Evolutionary conservation across 2,329 filamentous ascomycete genomes (phyloP).

Genomic region (Fusarium liriodendri): DNA sequence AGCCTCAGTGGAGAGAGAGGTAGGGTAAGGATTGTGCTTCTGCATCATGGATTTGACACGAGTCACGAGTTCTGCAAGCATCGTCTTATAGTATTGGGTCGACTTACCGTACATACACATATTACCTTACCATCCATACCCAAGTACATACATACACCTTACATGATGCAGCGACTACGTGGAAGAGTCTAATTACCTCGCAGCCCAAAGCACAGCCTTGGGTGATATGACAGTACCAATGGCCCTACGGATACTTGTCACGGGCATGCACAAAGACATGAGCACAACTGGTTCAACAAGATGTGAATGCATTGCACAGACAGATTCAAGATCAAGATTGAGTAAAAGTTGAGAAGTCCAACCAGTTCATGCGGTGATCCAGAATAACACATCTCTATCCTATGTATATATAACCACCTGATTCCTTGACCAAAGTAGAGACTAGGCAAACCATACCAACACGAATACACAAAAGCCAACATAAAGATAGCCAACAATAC

Average conservation of each 20-base stretch:
- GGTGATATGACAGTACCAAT: background rate
- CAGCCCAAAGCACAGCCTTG: background rate
- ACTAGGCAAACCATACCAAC: constrained; percentile 13
- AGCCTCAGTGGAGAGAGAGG: background rate
- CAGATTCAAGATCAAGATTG: background rate
- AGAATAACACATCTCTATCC: constrained; percentile 22
- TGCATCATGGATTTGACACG: background rate
- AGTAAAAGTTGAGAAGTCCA: constrained; percentile 3
- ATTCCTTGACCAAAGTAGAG: background rate
- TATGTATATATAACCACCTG: background rate
- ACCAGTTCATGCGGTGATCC: constrained; percentile 1
- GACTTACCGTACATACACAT: background rate
- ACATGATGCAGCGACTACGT: background rate
- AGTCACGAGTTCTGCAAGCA: constrained; percentile 1
- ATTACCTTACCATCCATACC: background rate
- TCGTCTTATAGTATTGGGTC: background rate
- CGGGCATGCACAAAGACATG: background rate
- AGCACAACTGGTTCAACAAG: background rate
- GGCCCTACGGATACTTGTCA: background rate
- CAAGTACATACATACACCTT: background rate
- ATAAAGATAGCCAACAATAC: constrained; percentile 9
- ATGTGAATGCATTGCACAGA: background rate
- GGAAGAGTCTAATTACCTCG: background rate
- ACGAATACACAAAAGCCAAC: background rate
- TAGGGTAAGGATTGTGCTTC: background rate